A percentile compares a stretch with the other conserved stretches of the same genome.
Evolutionary conservation across 345 rosid species (phyloP).

Genomic region (Populus deltoides): DNA sequence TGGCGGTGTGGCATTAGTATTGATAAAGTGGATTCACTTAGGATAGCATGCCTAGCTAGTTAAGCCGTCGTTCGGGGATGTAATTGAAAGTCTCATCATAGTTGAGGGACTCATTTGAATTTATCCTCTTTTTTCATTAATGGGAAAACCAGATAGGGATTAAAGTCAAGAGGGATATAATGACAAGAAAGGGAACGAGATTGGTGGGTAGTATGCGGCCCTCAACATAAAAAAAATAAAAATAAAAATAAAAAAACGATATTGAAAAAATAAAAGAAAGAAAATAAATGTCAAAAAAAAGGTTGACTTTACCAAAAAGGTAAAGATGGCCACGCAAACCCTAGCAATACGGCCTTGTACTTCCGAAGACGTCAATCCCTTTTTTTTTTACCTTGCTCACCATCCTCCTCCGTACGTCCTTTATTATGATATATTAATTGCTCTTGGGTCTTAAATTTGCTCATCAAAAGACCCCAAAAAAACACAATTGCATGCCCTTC

Average conservation of each 20-base stretch:
- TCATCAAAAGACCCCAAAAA: background rate
- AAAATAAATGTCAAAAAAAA: background rate
- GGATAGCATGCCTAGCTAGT: background rate
- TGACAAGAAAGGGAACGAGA: background rate
- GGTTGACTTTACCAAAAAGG: constrained; percentile 18
- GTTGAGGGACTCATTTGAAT: background rate
- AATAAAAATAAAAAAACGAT: too few relatives aligned
- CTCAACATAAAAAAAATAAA: background rate
- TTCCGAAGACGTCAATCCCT: constrained; percentile 3
- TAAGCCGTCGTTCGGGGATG: background rate
- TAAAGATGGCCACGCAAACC: constrained; percentile 25
- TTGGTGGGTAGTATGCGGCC: background rate
- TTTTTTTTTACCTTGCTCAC: background rate
- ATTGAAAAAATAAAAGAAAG: background rate
- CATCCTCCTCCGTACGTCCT: constrained; percentile 14
- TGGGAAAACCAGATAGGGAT: background rate
- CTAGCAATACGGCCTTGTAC: constrained; percentile 29
- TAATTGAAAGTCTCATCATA: background rate
- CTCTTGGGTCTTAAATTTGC: background rate
- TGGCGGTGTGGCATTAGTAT: background rate
- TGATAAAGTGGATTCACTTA: too few relatives aligned
- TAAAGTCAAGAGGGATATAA: background rate
- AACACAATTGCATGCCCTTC: too few relatives aligned
- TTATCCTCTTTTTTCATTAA: background rate
- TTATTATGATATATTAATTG: background rate